Percentiles rank a stretch among this genome's conserved stretches.
Evolutionary conservation across 306 rosid genomes (phyloP).

Genomic region (Malus asiatica): DNA sequence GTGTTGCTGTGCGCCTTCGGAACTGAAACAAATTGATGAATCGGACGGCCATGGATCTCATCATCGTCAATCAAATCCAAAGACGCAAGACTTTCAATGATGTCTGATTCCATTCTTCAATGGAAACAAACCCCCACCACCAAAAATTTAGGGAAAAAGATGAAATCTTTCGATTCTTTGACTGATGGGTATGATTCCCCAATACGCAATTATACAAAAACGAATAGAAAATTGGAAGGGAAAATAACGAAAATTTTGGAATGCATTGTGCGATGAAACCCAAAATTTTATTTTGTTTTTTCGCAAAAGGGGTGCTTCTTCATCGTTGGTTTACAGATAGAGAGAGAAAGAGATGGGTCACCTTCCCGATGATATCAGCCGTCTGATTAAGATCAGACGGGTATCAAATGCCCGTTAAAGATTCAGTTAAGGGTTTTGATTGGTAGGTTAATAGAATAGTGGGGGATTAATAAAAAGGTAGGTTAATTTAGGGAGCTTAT

Average conservation of each 20-base stretch:
- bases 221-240: neutral
- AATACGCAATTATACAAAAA: neutral
- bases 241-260: conserved; percentile 3
- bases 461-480: neutral
- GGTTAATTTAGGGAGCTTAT: neutral
- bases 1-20: conserved; percentile 37
- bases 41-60: conserved; percentile 31
- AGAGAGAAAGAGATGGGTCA: conserved; percentile 1
- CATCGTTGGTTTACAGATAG: conserved; percentile 1
- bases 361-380: conserved; percentile 2
- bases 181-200: conserved; percentile 1
- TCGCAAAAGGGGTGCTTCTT: conserved; percentile 20
- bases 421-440: neutral
- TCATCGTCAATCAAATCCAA: conserved; percentile 51
- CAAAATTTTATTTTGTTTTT: neutral
- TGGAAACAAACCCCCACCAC: neutral
- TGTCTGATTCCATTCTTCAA: conserved; percentile 42
- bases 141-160: neutral
- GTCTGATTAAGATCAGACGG: conserved; percentile 21
- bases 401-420: neutral
- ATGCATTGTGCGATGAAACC: neutral
- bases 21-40: conserved; percentile 40
- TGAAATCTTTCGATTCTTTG: neutral
- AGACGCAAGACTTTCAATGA: conserved; percentile 33
- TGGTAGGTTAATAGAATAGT: neutral